Conservation (phyloP, 164 flowering plant genomes). For the Tinospora cordifolia region DNA sequence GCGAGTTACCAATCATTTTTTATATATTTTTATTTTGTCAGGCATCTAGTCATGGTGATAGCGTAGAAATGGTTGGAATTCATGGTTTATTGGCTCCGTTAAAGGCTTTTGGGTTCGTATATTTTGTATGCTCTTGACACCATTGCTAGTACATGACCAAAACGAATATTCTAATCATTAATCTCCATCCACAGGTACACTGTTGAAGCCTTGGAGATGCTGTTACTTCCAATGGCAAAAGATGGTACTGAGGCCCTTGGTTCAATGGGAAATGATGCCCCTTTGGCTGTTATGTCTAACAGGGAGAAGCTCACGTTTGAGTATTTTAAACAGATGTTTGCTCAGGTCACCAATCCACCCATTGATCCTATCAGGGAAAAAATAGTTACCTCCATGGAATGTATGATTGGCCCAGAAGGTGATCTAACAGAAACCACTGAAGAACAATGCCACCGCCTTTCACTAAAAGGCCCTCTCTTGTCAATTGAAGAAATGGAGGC, state of each 20-base stretch:
- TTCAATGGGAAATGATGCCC: constrained; percentile 98
- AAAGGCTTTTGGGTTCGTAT: constrained; percentile 86
- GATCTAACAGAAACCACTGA: constrained; percentile 95
- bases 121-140: background rate
- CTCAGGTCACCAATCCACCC: constrained; percentile 99
- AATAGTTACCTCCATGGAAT: constrained; percentile 96
- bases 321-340: constrained; percentile 99
- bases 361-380: constrained; percentile 99
- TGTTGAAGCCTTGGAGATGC: constrained; percentile 88
- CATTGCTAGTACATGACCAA: background rate
- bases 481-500: constrained; percentile 86
- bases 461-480: constrained; percentile 82
- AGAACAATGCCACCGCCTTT: constrained; percentile 88
- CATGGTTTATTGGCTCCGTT: constrained; percentile 83
- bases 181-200: constrained; percentile 58
- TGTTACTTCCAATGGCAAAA: constrained; percentile 96
- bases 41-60: constrained; percentile 51
- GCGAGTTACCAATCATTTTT: background rate
- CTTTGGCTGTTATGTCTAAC: constrained; percentile 97
- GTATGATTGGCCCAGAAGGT: constrained; percentile 99
- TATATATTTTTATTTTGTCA: constrained; percentile 18
- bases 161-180: background rate
- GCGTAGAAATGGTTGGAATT: constrained; percentile 77
- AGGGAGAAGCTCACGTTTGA: constrained; percentile 90
- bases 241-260: constrained; percentile 98